Percentiles rank a stretch among this genome's conserved stretches.
phyloP scores from a whole-genome alignment of 495 filamentous ascomycete genomes.

The Penicillium paradoxum region DNA sequence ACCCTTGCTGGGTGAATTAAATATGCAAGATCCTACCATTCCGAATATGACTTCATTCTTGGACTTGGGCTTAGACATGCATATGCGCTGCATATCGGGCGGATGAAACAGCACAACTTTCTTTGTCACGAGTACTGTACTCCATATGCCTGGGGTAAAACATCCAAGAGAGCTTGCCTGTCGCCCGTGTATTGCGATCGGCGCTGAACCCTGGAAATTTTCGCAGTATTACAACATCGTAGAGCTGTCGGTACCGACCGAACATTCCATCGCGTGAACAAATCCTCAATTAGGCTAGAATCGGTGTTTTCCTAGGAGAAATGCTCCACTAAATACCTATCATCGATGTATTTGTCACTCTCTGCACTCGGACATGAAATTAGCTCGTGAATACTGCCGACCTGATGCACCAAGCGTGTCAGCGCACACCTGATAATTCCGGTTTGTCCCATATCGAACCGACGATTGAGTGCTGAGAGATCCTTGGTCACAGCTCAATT shows the following conservation, averaged over 20 bases:
- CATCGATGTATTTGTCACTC: constrained; percentile 8
- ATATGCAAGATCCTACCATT: constrained; percentile 8
- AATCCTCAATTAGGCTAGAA: not conserved
- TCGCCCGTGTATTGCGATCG: not conserved
- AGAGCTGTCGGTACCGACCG: not conserved
- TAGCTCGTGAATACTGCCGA: not conserved
- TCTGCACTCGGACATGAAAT: not conserved
- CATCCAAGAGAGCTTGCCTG: not conserved
- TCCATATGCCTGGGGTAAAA: not conserved
- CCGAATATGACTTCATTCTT: constrained; percentile 2
- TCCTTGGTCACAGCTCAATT: not conserved
- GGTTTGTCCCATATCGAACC: not conserved
- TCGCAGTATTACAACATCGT: not conserved
- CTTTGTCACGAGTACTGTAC: not conserved
- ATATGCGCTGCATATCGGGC: not conserved
- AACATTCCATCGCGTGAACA: constrained; percentile 3
- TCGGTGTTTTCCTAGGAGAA: not conserved
- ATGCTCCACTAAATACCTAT: constrained; percentile 7
- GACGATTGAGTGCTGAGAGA: no score
- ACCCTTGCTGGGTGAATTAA: not conserved
- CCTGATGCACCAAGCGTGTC: not conserved
- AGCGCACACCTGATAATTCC: not conserved
- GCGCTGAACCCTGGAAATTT: constrained; percentile 4
- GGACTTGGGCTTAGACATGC: not conserved
- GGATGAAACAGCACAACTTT: not conserved